Evolutionary conservation across 2,329 filamentous ascomycete species (phyloP).

Genomic region (Trichophyton schoenleinii): DNA sequence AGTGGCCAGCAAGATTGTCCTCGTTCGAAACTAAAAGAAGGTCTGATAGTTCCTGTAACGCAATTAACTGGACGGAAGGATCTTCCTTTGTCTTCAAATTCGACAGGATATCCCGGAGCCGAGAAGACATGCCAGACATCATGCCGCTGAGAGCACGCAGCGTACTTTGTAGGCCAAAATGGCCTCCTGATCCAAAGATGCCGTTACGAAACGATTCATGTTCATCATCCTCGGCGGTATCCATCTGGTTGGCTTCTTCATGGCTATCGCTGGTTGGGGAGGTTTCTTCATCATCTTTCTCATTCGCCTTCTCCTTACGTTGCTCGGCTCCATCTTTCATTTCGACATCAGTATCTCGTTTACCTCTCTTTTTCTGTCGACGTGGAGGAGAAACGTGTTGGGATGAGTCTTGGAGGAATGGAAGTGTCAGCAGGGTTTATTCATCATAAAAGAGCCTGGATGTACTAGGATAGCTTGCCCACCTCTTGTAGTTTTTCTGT

Average conservation of each 20-base stretch:
- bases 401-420: neutral
- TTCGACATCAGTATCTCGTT: conserved; percentile 50
- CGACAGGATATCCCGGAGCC: conserved; percentile 63
- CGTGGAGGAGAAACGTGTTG: conserved; percentile 26
- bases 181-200: conserved; percentile 53
- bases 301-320: conserved; percentile 26
- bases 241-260: conserved; percentile 51
- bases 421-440: neutral
- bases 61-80: conserved; percentile 75
- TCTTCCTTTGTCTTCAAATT: conserved; percentile 75
- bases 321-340: conserved; percentile 59
- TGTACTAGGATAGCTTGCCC: conserved; percentile 5
- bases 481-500: conserved; percentile 53
- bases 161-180: conserved; percentile 61
- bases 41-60: conserved; percentile 84
- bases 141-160: conserved; percentile 80
- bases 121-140: conserved; percentile 71
- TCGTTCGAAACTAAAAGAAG: conserved; percentile 90
- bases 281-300: conserved; percentile 42
- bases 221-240: conserved; percentile 50
- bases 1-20: conserved; percentile 89
- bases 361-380: conserved; percentile 43
- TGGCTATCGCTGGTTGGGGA: conserved; percentile 53
- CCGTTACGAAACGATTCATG: conserved; percentile 49
- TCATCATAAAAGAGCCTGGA: neutral